A percentile compares a stretch with the other conserved stretches of the same genome.
Evolutionary conservation across 768 basidiomycete genomes (phyloP).

Genomic region (Suillus weaverae): DNA sequence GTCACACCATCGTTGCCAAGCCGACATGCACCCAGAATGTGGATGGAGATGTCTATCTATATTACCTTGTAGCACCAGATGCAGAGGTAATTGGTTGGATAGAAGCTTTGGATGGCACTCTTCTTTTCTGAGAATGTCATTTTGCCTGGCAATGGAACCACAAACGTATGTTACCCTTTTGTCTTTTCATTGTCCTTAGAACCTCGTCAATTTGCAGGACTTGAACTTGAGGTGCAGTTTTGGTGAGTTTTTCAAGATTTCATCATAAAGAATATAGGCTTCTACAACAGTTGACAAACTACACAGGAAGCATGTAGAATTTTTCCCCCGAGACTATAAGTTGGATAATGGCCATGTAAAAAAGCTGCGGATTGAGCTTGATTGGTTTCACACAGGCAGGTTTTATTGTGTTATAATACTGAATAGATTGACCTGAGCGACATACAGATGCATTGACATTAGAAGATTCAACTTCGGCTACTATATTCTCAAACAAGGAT

Average conservation of each 20-base stretch:
- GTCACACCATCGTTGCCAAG: not conserved
- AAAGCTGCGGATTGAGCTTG: not conserved
- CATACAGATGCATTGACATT: not conserved
- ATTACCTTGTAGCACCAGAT: not conserved
- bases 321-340: not conserved
- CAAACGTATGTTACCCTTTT: not conserved
- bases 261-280: not conserved
- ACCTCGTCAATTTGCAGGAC: too few species aligned
- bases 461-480: not conserved
- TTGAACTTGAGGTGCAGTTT: conserved; percentile 1
- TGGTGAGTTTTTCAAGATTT: too few species aligned
- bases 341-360: not conserved
- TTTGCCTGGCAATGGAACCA: not conserved
- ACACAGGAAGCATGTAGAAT: not conserved
- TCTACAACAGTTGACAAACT: not conserved
- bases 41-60: not conserved
- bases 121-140: not conserved
- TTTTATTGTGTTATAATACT: not conserved
- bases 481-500: not conserved
- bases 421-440: not conserved
- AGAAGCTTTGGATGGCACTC: not conserved
- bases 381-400: not conserved
- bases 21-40: not conserved
- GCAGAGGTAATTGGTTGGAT: not conserved
- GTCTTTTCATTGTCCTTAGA: too few species aligned